A percentile compares a stretch with the other conserved stretches of the same genome.
These are phyloP conservation scores for Parastagonospora avenae DNA, from an alignment of 2,329 filamentous ascomycete species.

Conservation along the genomic window DNA sequence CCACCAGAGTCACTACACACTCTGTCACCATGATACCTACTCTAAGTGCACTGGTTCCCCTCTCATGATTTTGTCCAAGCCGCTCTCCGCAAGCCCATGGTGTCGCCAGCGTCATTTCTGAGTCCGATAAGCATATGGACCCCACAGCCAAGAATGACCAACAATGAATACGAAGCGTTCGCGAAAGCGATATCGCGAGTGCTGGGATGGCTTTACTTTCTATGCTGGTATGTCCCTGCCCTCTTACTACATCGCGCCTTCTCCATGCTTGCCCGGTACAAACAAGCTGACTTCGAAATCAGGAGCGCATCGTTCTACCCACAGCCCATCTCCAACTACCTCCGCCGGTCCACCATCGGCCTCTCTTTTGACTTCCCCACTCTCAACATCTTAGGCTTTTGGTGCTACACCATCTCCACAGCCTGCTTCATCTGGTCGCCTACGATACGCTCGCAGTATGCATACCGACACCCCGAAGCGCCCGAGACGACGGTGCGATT, in stretches of 20 bases:
- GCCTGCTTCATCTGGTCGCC: conserved; percentile 78
- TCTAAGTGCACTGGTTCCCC: not conserved
- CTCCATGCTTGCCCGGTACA: not conserved
- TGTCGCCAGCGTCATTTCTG: too few relatives aligned
- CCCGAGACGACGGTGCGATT: conserved; percentile 82
- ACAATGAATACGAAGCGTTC: conserved; percentile 33
- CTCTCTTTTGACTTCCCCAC: conserved; percentile 87
- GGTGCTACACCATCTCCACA: conserved; percentile 77
- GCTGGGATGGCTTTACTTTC: conserved; percentile 45
- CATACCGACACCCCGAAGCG: conserved; percentile 72
- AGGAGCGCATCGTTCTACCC: conserved; percentile 93
- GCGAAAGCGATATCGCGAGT: conserved; percentile 41
- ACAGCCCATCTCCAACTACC: conserved; percentile 80
- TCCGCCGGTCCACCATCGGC: conserved; percentile 77
- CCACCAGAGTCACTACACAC: conserved; percentile 15
- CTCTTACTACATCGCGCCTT: not conserved
- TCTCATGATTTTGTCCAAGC: not conserved
- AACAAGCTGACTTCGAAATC: conserved; percentile 1
- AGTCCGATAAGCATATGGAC: conserved; percentile 4
- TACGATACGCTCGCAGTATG: conserved; percentile 80
- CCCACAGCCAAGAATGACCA: conserved; percentile 14
- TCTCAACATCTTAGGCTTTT: conserved; percentile 74
- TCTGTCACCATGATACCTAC: too few relatives aligned
- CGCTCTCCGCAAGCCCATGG: not conserved
- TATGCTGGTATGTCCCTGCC: conserved; percentile 35